Percentiles rank a stretch among this genome's conserved stretches.
These are phyloP conservation scores for Amyloporia xantha DNA, from an alignment of 768 basidiomycete species.

Conservation along the genomic window DNA sequence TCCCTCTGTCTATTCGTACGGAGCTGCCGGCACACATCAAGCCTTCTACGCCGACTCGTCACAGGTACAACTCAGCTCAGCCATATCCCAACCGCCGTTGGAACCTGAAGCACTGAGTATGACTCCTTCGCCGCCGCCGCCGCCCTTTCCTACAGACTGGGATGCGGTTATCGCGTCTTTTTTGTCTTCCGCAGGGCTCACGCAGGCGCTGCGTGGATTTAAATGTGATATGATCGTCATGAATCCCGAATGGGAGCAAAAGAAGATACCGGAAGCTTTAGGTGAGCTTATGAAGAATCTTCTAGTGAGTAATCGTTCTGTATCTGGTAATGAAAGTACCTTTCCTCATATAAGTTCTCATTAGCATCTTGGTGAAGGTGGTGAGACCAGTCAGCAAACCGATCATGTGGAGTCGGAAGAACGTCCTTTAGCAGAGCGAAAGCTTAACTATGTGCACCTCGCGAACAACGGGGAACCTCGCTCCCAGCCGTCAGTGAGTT, in stretches of 20 bases:
- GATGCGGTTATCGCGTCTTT: slow-evolving; percentile 51
- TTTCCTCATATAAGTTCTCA: not conserved
- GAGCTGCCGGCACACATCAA: slow-evolving; percentile 9
- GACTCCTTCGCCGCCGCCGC: slow-evolving; percentile 28
- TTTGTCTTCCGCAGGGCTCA: slow-evolving; percentile 45
- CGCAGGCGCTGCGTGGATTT: slow-evolving; percentile 55
- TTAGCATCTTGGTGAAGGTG: not conserved
- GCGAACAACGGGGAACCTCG: slow-evolving; percentile 40
- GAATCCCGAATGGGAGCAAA: slow-evolving; percentile 57
- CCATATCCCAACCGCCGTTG: not conserved
- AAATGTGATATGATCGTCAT: slow-evolving; percentile 69
- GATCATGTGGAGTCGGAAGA: slow-evolving; percentile 13
- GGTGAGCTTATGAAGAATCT: slow-evolving; percentile 43
- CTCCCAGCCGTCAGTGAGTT: slow-evolving; percentile 54
- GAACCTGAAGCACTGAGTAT: not conserved
- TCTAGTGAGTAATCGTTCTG: slow-evolving; percentile 32
- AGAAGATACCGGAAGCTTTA: slow-evolving; percentile 50
- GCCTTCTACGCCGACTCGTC: not conserved
- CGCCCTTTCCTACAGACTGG: slow-evolving; percentile 50
- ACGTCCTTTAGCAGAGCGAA: slow-evolving; percentile 56
- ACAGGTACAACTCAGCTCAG: not conserved
- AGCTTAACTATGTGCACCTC: slow-evolving; percentile 52
- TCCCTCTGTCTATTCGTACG: not conserved
- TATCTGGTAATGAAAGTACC: not conserved
- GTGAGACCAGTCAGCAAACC: not conserved